Evolutionary conservation across 106 monocot genomes (phyloP), one percentile per base, ranked within the genome.

Genomic region (Cymbidium sinense): DNA sequence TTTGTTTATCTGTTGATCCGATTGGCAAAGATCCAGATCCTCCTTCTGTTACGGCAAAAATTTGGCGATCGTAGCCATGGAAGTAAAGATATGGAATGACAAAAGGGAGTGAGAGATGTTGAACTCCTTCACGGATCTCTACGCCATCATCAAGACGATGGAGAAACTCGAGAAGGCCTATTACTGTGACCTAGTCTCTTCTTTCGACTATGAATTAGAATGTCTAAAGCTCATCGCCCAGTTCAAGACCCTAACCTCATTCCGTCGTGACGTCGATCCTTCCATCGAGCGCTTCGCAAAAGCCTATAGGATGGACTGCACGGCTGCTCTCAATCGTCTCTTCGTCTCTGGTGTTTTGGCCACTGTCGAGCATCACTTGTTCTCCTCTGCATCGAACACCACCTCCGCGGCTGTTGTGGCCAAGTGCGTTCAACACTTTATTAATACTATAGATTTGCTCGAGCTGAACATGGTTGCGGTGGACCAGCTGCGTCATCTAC

Each of bases 161-260:
- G 93, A 96, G 84, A 93, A 93, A 89, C 91, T 96, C 27, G 93
- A 96, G 37, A 91, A 89, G 71, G 87, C 93, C 4, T 93, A 91
- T 89, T 89, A 93, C 50, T 89, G 93, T 29, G 96, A 96, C 75
- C 93, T 96, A 70, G 91, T 96, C 71, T 78, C 92, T 65, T 73
- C 90, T 41, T 74, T 89, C 62, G 87, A 87, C 27, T 96, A 96
- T 87, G 96, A 96, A 78, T 12, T 91, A 34, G 93, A 96, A 84
- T 96, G 93, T 83, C 81, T 89, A 37, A 93, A 93, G 83, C 91
- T 96, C 79, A 91, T 96, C 77, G 85, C 89, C 54, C 92, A 95
- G 79, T 88, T 88, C 78, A 81, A 84, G 52, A 87, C 92, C 67
- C 90, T 95, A 12, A 82, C 85, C 28, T 39, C 37, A 39, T 39